Conservation (phyloP, 305 asterid species). For the Coffea humblotiana region DNA sequence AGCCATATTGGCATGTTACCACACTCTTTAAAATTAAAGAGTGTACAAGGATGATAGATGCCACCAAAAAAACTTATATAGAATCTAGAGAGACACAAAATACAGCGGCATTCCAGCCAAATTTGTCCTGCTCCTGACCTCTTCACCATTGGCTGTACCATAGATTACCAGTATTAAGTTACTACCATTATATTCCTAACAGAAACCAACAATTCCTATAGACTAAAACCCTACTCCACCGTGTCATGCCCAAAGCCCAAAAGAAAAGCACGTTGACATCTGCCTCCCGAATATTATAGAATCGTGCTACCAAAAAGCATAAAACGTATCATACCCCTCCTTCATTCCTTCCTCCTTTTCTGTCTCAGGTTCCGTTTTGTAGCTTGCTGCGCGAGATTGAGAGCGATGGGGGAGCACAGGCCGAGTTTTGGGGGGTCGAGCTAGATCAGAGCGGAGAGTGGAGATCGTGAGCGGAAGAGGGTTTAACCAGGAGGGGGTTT, state of each 20-base stretch:
- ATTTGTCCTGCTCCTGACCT: conserved; percentile 26
- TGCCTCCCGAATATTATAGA: too few species aligned
- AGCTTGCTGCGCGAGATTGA: not conserved
- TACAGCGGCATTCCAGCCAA: conserved; percentile 30
- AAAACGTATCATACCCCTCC: not conserved
- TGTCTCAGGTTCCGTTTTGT: not conserved
- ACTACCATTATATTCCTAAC: too few species aligned
- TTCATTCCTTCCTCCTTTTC: not conserved
- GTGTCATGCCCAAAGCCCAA: not conserved
- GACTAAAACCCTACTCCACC: too few species aligned
- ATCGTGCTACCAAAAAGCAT: too few species aligned
- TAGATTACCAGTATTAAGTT: too few species aligned
- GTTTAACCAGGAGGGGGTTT: conserved; percentile 5
- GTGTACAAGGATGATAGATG: too few species aligned
- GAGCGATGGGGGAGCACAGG: conserved; percentile 30
- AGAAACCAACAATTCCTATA: too few species aligned
- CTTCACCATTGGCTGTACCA: conserved; percentile 4
- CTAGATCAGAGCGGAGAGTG: conserved; percentile 28
- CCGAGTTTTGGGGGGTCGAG: conserved; percentile 24
- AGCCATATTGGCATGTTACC: too few species aligned
- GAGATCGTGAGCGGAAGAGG: conserved; percentile 34
- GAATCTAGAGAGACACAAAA: not conserved
- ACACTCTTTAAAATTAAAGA: too few species aligned
- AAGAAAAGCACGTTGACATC: too few species aligned
- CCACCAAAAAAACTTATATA: too few species aligned